Conservation (phyloP, 306 rosid species). For the Canavalia gladiata region DNA sequence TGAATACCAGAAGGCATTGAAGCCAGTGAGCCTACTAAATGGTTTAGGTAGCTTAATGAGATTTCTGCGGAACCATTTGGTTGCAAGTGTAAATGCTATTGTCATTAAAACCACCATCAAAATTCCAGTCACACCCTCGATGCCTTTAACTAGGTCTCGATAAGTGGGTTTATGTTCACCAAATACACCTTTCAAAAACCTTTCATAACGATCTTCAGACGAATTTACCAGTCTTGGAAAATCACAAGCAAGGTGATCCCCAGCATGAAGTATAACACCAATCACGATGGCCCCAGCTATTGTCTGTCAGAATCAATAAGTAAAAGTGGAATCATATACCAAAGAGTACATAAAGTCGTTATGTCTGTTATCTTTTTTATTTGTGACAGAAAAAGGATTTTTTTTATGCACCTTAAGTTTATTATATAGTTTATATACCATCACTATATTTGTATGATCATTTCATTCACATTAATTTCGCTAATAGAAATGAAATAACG, state of each 20-base stretch:
- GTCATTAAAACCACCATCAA: constrained; percentile 82
- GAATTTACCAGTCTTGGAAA: constrained; percentile 72
- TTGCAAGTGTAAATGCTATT: constrained; percentile 91
- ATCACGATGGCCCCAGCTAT: constrained; percentile 90
- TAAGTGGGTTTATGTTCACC: constrained; percentile 76
- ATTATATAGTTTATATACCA: neutral
- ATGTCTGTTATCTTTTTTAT: neutral
- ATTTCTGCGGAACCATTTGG: constrained; percentile 90
- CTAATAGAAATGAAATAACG: neutral
- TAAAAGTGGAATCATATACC: constrained; percentile 21
- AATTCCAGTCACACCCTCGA: constrained; percentile 91
- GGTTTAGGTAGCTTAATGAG: constrained; percentile 92
- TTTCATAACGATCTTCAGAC: constrained; percentile 49
- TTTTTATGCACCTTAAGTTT: neutral
- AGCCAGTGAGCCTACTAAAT: constrained; percentile 90
- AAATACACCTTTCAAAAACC: constrained; percentile 60
- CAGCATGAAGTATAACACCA: constrained; percentile 88
- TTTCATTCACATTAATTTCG: neutral
- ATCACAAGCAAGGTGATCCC: constrained; percentile 96
- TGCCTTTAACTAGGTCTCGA: constrained; percentile 63
- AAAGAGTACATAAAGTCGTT: constrained; percentile 11
- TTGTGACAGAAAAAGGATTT: neutral
- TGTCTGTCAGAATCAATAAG: constrained; percentile 57
- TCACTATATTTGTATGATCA: constrained; percentile 1
- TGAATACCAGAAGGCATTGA: constrained; percentile 99